These are phyloP conservation scores for Ceratobasidium sp. DNA, from an alignment of 1,284 basidiomycete species.

Conservation along the genomic window DNA sequence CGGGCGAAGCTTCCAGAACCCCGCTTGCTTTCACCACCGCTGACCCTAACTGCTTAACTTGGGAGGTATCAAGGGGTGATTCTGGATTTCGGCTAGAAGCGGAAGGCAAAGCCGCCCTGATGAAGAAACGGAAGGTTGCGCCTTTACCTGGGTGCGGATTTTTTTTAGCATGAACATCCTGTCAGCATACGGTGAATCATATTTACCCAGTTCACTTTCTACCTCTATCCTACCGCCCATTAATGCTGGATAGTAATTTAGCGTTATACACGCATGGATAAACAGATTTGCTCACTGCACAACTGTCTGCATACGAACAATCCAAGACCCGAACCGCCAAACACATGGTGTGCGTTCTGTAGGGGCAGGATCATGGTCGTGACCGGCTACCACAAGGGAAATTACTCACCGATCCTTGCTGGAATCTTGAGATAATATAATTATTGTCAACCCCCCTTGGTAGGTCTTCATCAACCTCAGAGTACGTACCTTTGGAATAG, in stretches of 20 bases:
- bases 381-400: no score
- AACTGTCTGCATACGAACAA: constrained; percentile 46
- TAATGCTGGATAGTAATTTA: constrained; percentile 39
- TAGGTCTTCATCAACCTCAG: no score
- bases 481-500: constrained; percentile 43
- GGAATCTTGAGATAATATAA: constrained; percentile 42
- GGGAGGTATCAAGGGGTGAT: not conserved
- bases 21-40: not conserved
- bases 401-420: constrained; percentile 44
- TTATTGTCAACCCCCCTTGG: no score
- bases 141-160: constrained; percentile 40
- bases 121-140: constrained; percentile 47
- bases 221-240: constrained; percentile 47
- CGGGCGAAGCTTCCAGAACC: constrained; percentile 28
- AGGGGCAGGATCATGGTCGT: not conserved
- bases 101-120: constrained; percentile 38
- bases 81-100: not conserved
- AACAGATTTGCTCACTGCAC: constrained; percentile 35
- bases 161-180: not conserved
- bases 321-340: constrained; percentile 46
- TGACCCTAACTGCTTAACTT: not conserved
- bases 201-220: constrained; percentile 38
- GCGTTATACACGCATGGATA: not conserved
- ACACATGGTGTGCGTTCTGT: constrained; percentile 42
- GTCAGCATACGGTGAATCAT: not conserved